phyloP scores from a whole-genome alignment of 371 early-diverging fungal genomes.

The Aphelidium insulamus region DNA sequence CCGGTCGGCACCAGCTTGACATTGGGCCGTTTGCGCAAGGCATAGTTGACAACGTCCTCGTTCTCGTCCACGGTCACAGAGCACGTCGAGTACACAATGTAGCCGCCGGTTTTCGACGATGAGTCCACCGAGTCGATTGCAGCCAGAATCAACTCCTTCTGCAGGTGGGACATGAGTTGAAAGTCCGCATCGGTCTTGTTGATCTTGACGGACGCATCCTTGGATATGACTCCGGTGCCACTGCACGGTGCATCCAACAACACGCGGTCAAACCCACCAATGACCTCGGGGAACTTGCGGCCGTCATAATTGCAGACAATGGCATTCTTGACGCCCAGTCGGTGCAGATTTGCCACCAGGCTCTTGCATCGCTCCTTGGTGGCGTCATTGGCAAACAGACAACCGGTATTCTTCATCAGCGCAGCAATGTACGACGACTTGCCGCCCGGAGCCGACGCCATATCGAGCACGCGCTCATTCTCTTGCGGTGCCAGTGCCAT shows the following conservation, averaged over 20 bases:
- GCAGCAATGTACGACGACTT: slow-evolving; percentile 93
- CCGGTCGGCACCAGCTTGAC: slow-evolving; percentile 73
- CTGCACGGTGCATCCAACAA: slow-evolving; percentile 97
- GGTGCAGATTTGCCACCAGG: slow-evolving; percentile 82
- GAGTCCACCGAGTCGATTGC: slow-evolving; percentile 97
- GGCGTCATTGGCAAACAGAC: slow-evolving; percentile 93
- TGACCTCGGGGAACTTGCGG: slow-evolving; percentile 74
- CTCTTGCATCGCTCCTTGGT: slow-evolving; percentile 80
- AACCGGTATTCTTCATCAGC: slow-evolving; percentile 93
- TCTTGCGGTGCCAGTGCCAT: slow-evolving; percentile 88
- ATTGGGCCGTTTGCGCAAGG: slow-evolving; percentile 78
- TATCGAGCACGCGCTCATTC: slow-evolving; percentile 86
- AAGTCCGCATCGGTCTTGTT: slow-evolving; percentile 87
- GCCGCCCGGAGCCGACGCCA: slow-evolving; percentile 99
- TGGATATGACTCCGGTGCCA: slow-evolving; percentile 98
- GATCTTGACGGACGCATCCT: slow-evolving; percentile 87
- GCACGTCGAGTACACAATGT: slow-evolving; percentile 98
- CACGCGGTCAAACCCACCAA: slow-evolving; percentile 94
- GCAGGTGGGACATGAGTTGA: slow-evolving; percentile 64
- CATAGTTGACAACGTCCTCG: slow-evolving; percentile 95
- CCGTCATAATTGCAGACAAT: slow-evolving; percentile 96
- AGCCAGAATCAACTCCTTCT: slow-evolving; percentile 84
- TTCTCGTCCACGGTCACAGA: slow-evolving; percentile 97
- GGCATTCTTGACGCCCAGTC: slow-evolving; percentile 84
- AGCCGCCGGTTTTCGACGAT: slow-evolving; percentile 75